phyloP scores from a whole-genome alignment of 73 alveolate genomes.

The Paramecium bursaria region DNA sequence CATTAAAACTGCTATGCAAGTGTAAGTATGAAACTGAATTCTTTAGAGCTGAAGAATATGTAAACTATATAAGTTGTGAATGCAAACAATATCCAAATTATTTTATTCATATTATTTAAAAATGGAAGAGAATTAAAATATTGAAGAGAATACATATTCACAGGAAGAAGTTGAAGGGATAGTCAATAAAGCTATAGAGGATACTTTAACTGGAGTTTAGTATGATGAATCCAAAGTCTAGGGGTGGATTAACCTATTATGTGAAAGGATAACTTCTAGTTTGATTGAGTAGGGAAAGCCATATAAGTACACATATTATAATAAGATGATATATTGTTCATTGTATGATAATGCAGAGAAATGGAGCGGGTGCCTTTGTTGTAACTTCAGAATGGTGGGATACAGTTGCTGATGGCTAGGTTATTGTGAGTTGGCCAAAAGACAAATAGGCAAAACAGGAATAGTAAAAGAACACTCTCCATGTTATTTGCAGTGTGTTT shows the following conservation, averaged over 20 bases:
- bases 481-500: constrained; percentile 54
- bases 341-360: constrained; percentile 56
- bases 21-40: constrained; percentile 64
- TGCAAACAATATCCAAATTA: constrained; percentile 36
- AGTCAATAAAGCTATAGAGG: constrained; percentile 19
- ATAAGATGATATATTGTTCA: constrained; percentile 39
- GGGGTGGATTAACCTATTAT: constrained; percentile 49
- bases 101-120: constrained; percentile 27
- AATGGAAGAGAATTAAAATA: constrained; percentile 57
- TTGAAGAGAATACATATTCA: constrained; percentile 57
- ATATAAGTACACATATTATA: neutral
- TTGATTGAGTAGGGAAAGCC: constrained; percentile 52
- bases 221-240: constrained; percentile 48
- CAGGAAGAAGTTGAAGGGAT: constrained; percentile 58
- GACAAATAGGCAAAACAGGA: constrained; percentile 58
- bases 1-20: constrained; percentile 58
- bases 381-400: constrained; percentile 63
- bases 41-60: constrained; percentile 61
- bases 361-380: constrained; percentile 66
- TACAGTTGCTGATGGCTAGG: constrained; percentile 60
- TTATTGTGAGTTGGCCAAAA: constrained; percentile 49
- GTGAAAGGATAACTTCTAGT: constrained; percentile 36
- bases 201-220: constrained; percentile 19
- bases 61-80: constrained; percentile 43
- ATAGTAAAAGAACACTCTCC: constrained; percentile 52